Conservation (phyloP, 352 stramenopile genomes). For the Nothophytophthora sp. region DNA sequence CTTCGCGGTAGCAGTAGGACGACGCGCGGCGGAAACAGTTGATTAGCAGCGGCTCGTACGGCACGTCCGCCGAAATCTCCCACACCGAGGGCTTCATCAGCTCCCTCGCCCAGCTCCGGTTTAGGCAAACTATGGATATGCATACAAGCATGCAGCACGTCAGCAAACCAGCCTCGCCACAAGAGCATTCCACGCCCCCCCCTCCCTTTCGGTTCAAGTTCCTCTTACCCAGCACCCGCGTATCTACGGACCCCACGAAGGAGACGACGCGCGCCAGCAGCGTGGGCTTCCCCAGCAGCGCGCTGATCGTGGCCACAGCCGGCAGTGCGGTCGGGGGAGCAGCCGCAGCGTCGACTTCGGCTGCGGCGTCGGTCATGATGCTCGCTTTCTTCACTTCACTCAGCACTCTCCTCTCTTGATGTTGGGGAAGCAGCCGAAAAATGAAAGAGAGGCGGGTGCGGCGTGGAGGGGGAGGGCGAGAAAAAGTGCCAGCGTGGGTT, state of each 20-base stretch:
- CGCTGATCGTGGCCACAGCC: conserved; percentile 25
- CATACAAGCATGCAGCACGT: conserved; percentile 8
- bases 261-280: conserved; percentile 65
- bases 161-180: conserved; percentile 6
- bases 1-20: conserved; percentile 88
- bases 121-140: conserved; percentile 55
- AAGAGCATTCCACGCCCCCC: neutral
- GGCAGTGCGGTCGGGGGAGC: neutral
- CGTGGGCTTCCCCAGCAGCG: conserved; percentile 50
- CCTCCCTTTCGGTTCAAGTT: conserved; percentile 7
- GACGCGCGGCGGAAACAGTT: conserved; percentile 85
- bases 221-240: conserved; percentile 42
- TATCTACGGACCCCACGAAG: conserved; percentile 66
- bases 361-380: conserved; percentile 11
- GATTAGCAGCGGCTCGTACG: conserved; percentile 70
- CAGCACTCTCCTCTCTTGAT: neutral
- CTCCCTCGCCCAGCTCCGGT: conserved; percentile 72
- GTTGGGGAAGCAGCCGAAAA: neutral
- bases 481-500: conserved; percentile 7
- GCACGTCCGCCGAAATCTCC: conserved; percentile 81
- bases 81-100: conserved; percentile 83
- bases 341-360: conserved; percentile 22
- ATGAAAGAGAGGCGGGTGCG: no score
- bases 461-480: neutral
- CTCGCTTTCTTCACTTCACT: no score